Evolutionary conservation across 441 rosid species (phyloP).

Genomic region (Lepidium campestre): DNA sequence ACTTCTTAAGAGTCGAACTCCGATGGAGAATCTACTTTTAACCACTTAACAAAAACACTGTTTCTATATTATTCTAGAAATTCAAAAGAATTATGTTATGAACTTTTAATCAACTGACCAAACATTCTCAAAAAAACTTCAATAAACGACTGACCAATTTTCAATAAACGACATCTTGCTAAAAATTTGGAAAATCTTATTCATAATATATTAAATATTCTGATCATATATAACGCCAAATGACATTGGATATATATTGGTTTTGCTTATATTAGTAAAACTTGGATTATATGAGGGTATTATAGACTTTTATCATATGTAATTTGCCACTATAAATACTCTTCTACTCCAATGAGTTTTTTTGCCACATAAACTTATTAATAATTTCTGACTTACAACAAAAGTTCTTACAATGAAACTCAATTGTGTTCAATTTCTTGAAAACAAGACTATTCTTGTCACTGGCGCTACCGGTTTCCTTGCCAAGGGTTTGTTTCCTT

Average conservation of each 20-base stretch:
- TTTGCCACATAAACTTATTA: not conserved
- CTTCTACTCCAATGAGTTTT: not conserved
- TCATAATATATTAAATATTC: not conserved
- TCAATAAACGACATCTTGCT: not conserved
- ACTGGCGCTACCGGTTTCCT: slow-evolving; percentile 30
- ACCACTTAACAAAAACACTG: too few relatives aligned
- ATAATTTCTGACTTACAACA: not conserved
- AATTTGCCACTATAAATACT: slow-evolving; percentile 7
- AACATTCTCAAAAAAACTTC: too few relatives aligned
- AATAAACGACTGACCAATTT: too few relatives aligned
- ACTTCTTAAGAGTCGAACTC: too few relatives aligned
- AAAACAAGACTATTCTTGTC: slow-evolving; percentile 24
- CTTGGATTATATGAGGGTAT: not conserved
- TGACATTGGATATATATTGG: not conserved
- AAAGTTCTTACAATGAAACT: slow-evolving; percentile 4
- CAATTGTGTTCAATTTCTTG: slow-evolving; percentile 14
- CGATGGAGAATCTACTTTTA: too few relatives aligned
- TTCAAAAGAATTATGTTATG: not conserved
- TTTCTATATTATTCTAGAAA: too few relatives aligned
- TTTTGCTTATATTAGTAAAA: not conserved
- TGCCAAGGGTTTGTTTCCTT: slow-evolving; percentile 15
- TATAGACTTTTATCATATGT: not conserved
- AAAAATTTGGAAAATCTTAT: not conserved
- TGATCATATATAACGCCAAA: not conserved
- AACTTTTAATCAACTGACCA: not conserved